Evolutionary conservation across 352 stramenopile genomes (phyloP), one percentile per base, ranked within the genome.

Genomic region (Albugo candida): DNA sequence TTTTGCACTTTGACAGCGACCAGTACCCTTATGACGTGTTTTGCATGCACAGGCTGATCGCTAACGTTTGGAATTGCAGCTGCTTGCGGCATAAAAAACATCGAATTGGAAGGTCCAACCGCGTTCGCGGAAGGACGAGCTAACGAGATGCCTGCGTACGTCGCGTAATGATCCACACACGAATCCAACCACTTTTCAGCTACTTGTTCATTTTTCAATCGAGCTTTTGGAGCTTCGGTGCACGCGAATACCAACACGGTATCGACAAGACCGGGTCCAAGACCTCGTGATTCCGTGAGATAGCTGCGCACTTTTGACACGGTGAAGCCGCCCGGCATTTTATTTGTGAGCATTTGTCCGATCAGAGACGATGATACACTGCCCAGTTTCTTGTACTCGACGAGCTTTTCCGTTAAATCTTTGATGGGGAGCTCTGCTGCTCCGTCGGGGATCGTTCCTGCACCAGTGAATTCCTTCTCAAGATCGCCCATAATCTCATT

Each of bases 401-500:
- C 58, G 46, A 92, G 83, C 49, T 74, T 81, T 36, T 53, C 59
- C 8, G 66, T 64, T 37, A 93, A 47, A 35, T 89, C 77, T 38
- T 74, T 74, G 13, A 93, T 49, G 14, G 76, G 71, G 16, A 83
- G 49, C 48, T 91, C 76, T 12, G 63, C 77, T n/a, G 67, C 70
- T 39, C 71, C 70, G 14, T 92, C 75, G 16, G 72, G 67, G 27
- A 73, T 60, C 17, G 17, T 43, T 43, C 38, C 38, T 47, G 63
- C 65, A 11, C 60, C 62, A 36, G 70, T 79, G 18, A 93, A 92
- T 49, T 93, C 81, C 55, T 86, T 85, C 49, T 84, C 78, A 5
- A 93, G 50, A 38, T 93, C 81, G 14, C 81, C 81, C 41, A 88
- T 64, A 39, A 92, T 83, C 48, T 93, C 81, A 49, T 93, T 93